These are phyloP conservation scores for Meyerozyma elateridarum DNA, from an alignment of 1,139 yeast species.

Conservation along the genomic window DNA sequence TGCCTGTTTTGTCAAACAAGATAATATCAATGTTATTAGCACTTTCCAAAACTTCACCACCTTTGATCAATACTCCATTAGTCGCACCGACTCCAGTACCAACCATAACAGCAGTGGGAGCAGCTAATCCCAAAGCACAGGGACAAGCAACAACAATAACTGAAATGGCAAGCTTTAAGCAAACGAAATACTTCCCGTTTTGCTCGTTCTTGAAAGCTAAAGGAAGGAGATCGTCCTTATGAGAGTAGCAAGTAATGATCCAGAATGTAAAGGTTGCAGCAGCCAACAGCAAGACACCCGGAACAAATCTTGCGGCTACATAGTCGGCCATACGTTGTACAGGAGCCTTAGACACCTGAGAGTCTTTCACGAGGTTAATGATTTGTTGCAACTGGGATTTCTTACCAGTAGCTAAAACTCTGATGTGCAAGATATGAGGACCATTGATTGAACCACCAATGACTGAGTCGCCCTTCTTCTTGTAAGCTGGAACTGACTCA, in stretches of 20 bases:
- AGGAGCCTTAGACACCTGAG: slow-evolving; percentile 86
- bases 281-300: slow-evolving; percentile 61
- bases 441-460: slow-evolving; percentile 93
- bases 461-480: slow-evolving; percentile 55
- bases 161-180: slow-evolving; percentile 81
- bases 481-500: slow-evolving; percentile 73
- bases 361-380: slow-evolving; percentile 79
- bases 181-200: slow-evolving; percentile 60
- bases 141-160: slow-evolving; percentile 98
- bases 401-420: slow-evolving; percentile 68
- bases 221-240: slow-evolving; percentile 41
- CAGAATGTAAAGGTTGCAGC: slow-evolving; percentile 65
- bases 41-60: slow-evolving; percentile 83
- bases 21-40: slow-evolving; percentile 64
- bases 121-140: slow-evolving; percentile 93
- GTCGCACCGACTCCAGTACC: slow-evolving; percentile 96
- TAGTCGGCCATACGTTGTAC: slow-evolving; percentile 85
- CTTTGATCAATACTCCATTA: slow-evolving; percentile 86
- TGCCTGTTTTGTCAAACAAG: slow-evolving; percentile 94
- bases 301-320: slow-evolving; percentile 84
- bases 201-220: slow-evolving; percentile 46
- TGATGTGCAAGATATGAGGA: slow-evolving; percentile 63
- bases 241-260: slow-evolving; percentile 38
- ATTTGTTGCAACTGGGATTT: slow-evolving; percentile 86
- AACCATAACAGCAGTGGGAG: slow-evolving; percentile 98